Base-by-base conservation (phyloP, 352 stramenopile species). In the Phytophthora pinifolia region DNA sequence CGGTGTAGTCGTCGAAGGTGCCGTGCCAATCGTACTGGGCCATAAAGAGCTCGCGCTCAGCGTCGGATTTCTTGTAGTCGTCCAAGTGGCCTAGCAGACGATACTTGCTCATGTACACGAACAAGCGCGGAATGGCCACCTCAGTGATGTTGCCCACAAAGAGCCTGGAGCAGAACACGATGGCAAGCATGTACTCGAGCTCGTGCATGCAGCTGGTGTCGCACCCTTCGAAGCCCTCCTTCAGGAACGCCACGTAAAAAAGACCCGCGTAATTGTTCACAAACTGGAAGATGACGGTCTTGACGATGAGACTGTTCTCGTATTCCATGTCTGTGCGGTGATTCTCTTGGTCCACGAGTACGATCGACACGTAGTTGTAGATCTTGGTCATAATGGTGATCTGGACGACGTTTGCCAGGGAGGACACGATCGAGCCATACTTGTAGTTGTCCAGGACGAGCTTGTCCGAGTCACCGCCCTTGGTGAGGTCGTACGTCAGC, bases 261-360 rank as follows among this genome's bases (percentile, higher is more conserved):
- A 98, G 65, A 46, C 81, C 83, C n/a, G 96, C 75, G 72, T 97
- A 98, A 58, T 96, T 96, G 78, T 98, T 96, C 62, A 98, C 96
- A 35, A 96, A 96, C 76, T 98, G 92, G 67, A 98, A 98, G 41
- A 98, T 83, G 50, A 98, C 88, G 54, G 89, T 92, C 75, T 98
- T 98, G 51, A 97, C 60, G 52, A 98, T 97, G 35, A 98, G 58
- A 64, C 84, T 96, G 70, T 97, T 96, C 53, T 97, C 73, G 62
- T 97, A 92, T 46, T 87, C 78, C 46, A 82, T 72, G 57, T 96
- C 73, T 6, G 87, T 97, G 54, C 88, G 75, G 60, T 98, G 92
- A 61, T 98, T 98, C 69, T 98, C 94, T 63, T 93, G 94, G 51
- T 97, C 79, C 41, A 96, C 96, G 46, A 98, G 75, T 37, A 83